Base-by-base conservation (phyloP, 768 basidiomycete species). In the Lepiota subincarnata region DNA sequence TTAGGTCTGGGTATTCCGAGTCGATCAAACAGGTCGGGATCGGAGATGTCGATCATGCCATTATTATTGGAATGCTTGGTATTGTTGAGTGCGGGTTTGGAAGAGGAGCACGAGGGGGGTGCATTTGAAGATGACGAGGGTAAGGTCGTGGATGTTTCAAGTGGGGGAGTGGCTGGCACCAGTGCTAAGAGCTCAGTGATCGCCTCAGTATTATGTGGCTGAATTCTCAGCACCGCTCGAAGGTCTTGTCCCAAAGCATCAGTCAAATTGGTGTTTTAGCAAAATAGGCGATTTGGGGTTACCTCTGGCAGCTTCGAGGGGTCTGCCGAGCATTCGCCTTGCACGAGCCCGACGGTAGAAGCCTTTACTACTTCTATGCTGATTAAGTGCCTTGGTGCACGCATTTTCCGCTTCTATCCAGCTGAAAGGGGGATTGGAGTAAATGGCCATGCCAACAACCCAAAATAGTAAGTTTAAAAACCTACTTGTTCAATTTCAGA, bases 331-430 rank as follows among this genome's bases (percentile, higher is more conserved):
- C 78, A 86, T 84, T 58, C 73, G 78, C 40, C 83, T 73, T 0
- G 87, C 86, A 39, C 80, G 81, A 1, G 84, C 86, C 13, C 87
- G 79, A 18, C 87, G 78, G 64, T 78, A 90, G 55, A 84, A 77
- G 0, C 83, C 87, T 59, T 89, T 89, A 50, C 79, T 78, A 52
- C 82, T 86, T 31, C 74, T 73, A 60, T 87, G 86, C 56, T 87
- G 86, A 24, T 70, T 60, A 14, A 89, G 69, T 0, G 86, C 85
- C 54, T 74, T 70, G 1, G 84, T 80, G 58, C 87, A 89, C 1
- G 86, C 87, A 18, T 75, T 70, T 62, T 89, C 87, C 1, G 87
- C 87, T 62, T 80, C 80, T 42, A 83, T 80, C 81, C 83, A 89
- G 53, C 87, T 89, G 59, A 34, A n/a, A n/a, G 12, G 31, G 47